Conservation (phyloP, 768 basidiomycete genomes). For the Thelephora aurantiotincta region DNA sequence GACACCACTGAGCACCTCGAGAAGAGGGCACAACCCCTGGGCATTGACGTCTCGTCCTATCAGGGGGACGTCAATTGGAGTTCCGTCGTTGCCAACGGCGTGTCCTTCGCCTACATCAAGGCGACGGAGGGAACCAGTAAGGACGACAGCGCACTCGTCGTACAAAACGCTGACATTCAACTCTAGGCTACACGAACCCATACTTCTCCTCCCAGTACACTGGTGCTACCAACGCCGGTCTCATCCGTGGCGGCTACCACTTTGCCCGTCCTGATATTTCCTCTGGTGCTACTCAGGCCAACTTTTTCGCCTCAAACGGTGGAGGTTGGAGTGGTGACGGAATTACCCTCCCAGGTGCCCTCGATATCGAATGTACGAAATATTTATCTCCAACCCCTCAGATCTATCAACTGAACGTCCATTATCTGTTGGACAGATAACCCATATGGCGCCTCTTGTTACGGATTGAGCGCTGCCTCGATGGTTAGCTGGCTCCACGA, state of each 20-base stretch:
- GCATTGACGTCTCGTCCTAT: slow-evolving; percentile 41
- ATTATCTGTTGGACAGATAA: slow-evolving; percentile 23
- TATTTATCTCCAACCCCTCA: background rate
- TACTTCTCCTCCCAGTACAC: slow-evolving; percentile 35
- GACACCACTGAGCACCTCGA: slow-evolving; percentile 8
- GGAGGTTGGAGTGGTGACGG: slow-evolving; percentile 44
- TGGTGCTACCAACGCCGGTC: slow-evolving; percentile 37
- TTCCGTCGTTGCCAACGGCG: slow-evolving; percentile 33
- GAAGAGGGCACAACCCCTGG: slow-evolving; percentile 27
- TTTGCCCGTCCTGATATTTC: slow-evolving; percentile 41
- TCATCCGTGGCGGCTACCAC: slow-evolving; percentile 50
- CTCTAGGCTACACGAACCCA: slow-evolving; percentile 24
- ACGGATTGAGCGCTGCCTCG: slow-evolving; percentile 31
- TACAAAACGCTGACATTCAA: slow-evolving; percentile 7
- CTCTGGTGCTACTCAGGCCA: slow-evolving; percentile 44
- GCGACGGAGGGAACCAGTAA: slow-evolving; percentile 49
- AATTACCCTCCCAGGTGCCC: slow-evolving; percentile 46
- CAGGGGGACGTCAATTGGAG: slow-evolving; percentile 39
- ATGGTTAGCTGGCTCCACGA: slow-evolving; percentile 55
- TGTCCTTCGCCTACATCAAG: slow-evolving; percentile 49
- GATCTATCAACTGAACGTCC: background rate
- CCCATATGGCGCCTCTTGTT: slow-evolving; percentile 37
- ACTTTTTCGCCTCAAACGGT: slow-evolving; percentile 42
- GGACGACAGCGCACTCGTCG: slow-evolving; percentile 2
- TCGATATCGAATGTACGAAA: slow-evolving; percentile 46